Base-by-base conservation (phyloP, 1,284 basidiomycete species). In the Ceratobasidium sp. region DNA sequence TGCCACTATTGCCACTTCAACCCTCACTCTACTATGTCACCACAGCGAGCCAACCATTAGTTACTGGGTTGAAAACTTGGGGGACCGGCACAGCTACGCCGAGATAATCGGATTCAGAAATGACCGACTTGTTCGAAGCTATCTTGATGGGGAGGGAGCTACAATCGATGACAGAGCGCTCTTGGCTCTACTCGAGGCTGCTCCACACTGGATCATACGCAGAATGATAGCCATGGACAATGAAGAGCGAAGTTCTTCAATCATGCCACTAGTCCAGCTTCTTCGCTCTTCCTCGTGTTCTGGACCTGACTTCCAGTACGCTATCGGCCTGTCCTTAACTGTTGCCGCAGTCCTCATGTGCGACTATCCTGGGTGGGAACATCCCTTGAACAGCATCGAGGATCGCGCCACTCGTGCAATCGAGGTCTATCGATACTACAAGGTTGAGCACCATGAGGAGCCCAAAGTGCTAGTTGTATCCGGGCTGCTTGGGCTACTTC, bases 241-340 rank as follows among this genome's bases (percentile, higher is more conserved):
- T 12, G 49, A 39, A 13, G n/a, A 18, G 26, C 46, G 33, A 55
- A 39, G 12, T 26, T 4, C 51, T 26, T 68, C 66, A 13, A 53
- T 68, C 51, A 53, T 68, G 49, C 1, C 39, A 26, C 49, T 68
- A 20, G 46, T 68, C 28, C 46, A 68, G 51, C 66, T 68, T 13
- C 3, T 55, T 53, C 13, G 18, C 15, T 20, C 10, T 33, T 49
- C 66, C 39, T n/a, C 28, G 10, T 53, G 66, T 39, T n/a, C 66
- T 55, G n/a, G 49, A 18, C 4, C 28, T 15, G 26, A 53, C 2
- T 7, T 39, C 13, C 46, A 53, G 49, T 33, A 68, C 28, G 46
- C 49, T 33, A 33, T 68, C 28, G 66, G 66, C 5, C 66, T 68
- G 23, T 23, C 49, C 7, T 39, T 68, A 49, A 6, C 26, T 23